Base-by-base conservation (phyloP, 352 stramenopile genomes). In the Plasmopara viticola region DNA sequence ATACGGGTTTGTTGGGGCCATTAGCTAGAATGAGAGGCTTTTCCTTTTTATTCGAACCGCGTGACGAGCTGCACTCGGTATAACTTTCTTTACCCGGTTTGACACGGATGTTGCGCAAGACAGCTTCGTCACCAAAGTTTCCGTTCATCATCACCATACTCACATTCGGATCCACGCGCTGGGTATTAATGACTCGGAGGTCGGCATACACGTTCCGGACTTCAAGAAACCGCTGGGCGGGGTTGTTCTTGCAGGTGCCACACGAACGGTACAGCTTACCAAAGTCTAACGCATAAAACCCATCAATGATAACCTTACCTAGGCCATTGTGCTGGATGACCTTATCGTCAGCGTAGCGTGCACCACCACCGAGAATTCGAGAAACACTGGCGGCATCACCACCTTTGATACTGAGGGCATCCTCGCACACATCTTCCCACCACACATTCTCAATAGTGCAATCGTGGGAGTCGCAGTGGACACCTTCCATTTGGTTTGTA, bases 311-410 rank as follows among this genome's bases (percentile, higher is more conserved):
- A 13, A 68, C 60, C 20, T 49, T 68, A 8, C 60, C 60, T 8
- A 52, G 38, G 14, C 53, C 53, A 33, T 79, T 78, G 58, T 74
- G 67, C 58, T 83, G 69, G 30, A 78, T 59, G 51, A 78, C 31
- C 51, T 83, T 83, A 61, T 82, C 72, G n/a, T 77, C 65, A 4
- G 68, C 72, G 30, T 70, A 63, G 6, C 66, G 66, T 5, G 71
- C 71, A 20, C 72, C 72, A 15, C 72, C 68, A 28, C 69, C 72
- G 9, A 72, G 31, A 5, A 83, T 50, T 2, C 40, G 54, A 3
- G 66, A 56, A 1, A 79, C 60, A 30, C 60, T 74, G 15, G 49
- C 65, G 2, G 66, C 43, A 14, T 39, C 34, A 8, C 72, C 72
- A 14, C 64, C 64, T 39, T n/a, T n/a, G n/a, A n/a, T n/a, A n/a